Evolutionary conservation across 371 early-diverging fungal species (phyloP).

Genomic region (Paraphysoderma sedebokerense): DNA sequence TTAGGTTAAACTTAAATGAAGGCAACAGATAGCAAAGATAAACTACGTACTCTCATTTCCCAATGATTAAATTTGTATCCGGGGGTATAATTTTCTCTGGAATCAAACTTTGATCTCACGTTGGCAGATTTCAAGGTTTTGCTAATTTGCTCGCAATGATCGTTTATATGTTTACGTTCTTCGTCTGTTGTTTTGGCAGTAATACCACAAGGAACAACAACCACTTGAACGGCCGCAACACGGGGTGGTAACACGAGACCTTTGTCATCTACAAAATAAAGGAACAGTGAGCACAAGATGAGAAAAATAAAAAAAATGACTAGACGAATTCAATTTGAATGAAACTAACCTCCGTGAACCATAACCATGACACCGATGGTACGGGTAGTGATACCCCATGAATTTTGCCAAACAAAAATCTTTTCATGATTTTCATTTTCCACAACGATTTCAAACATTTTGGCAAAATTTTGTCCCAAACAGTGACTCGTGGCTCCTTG

Average conservation of each 20-base stretch:
- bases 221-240: slow-evolving; percentile 82
- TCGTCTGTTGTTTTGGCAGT: slow-evolving; percentile 65
- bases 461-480: slow-evolving; percentile 98
- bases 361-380: slow-evolving; percentile 99
- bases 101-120: slow-evolving; percentile 78
- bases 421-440: slow-evolving; percentile 52
- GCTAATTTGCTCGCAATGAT: slow-evolving; percentile 48
- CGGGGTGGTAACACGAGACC: slow-evolving; percentile 97
- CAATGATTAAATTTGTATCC: slow-evolving; percentile 99
- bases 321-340: too few relatives aligned
- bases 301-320: too few relatives aligned
- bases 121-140: slow-evolving; percentile 57
- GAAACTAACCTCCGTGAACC: too few relatives aligned
- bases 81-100: slow-evolving; percentile 82
- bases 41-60: slow-evolving; percentile 67
- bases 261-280: too few relatives aligned
- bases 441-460: slow-evolving; percentile 91
- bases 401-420: slow-evolving; percentile 95
- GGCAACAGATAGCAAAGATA: background rate
- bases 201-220: slow-evolving; percentile 95
- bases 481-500: slow-evolving; percentile 99
- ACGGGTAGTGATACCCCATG: slow-evolving; percentile 99
- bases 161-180: slow-evolving; percentile 43
- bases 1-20: background rate
- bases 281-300: too few relatives aligned